Evolutionary conservation across 1,139 yeast species (phyloP).

Genomic region (Geotrichum cucujoidarum): DNA sequence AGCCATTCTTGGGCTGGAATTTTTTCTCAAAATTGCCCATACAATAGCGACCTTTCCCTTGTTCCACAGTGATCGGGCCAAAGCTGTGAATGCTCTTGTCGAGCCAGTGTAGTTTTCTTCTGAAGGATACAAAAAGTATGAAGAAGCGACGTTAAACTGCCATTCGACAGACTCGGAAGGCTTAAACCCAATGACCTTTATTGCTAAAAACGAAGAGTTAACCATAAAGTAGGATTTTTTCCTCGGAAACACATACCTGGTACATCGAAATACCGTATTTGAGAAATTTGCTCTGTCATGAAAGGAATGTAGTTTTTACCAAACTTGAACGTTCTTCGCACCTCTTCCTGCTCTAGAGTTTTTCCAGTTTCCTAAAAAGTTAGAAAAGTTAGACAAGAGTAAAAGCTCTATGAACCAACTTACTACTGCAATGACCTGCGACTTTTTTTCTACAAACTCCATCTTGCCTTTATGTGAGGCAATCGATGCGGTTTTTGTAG

Average conservation of each 20-base stretch:
- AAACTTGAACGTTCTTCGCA: conserved; percentile 40
- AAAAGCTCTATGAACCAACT: background rate
- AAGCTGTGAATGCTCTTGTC: conserved; percentile 57
- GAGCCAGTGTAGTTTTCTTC: conserved; percentile 60
- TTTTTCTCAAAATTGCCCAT: conserved; percentile 60
- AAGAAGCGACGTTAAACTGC: conserved; percentile 49
- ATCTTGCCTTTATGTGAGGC: conserved; percentile 23
- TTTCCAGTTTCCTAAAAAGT: conserved; percentile 39
- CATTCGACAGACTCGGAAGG: conserved; percentile 34
- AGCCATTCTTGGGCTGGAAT: conserved; percentile 55
- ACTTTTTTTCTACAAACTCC: conserved; percentile 47
- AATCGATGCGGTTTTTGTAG: conserved; percentile 44
- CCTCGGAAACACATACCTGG: conserved; percentile 36
- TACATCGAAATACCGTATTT: conserved; percentile 38
- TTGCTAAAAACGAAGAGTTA: conserved; percentile 20
- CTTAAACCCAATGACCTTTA: conserved; percentile 66
- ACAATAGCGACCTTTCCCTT: conserved; percentile 57
- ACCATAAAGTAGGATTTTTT: too few species aligned
- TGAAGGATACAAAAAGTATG: conserved; percentile 58
- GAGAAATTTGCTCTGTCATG: conserved; percentile 36
- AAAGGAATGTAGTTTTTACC: conserved; percentile 46
- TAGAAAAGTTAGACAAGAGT: background rate
- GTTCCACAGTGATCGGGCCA: conserved; percentile 56
- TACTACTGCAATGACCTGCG: conserved; percentile 34
- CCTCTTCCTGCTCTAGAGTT: conserved; percentile 38